Percentiles rank a stretch among this genome's conserved stretches.
Evolutionary conservation across 345 rosid genomes (phyloP).

Genomic region (Eucalyptus victrix): DNA sequence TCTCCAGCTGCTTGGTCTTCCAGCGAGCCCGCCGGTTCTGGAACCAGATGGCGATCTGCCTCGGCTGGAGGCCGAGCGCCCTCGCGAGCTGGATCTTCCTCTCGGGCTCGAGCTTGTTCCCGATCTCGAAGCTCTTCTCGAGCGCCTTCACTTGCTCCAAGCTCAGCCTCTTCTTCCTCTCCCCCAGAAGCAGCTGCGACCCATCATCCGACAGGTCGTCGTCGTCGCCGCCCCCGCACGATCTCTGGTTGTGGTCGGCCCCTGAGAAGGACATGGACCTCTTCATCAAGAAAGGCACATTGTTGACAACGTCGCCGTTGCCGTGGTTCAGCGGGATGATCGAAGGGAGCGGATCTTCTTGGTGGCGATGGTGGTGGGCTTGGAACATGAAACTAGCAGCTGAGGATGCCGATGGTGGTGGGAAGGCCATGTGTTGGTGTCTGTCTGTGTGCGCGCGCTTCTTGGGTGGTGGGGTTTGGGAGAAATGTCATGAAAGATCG

Average conservation of each 20-base stretch:
- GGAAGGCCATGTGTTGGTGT: background rate
- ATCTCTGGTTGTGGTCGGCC: background rate
- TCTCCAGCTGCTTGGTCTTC: conserved; percentile 74
- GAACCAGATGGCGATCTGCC: conserved; percentile 73
- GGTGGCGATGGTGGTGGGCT: background rate
- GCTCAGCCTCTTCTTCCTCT: conserved; percentile 73
- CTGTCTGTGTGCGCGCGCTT: background rate
- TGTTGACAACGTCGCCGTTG: background rate
- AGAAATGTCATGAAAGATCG: background rate
- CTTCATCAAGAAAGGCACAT: background rate
- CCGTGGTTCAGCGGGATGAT: background rate
- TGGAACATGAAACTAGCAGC: background rate
- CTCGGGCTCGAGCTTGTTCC: conserved; percentile 75
- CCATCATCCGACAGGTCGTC: conserved; percentile 18
- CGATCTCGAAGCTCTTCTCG: conserved; percentile 65
- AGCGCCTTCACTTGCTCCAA: conserved; percentile 66
- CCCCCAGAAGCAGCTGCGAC: conserved; percentile 42
- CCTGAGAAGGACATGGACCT: conserved; percentile 1
- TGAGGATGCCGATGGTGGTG: background rate
- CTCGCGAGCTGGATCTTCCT: conserved; percentile 64
- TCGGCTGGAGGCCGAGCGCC: conserved; percentile 56
- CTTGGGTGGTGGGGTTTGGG: background rate
- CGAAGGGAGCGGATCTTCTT: background rate
- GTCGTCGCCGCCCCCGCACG: background rate
- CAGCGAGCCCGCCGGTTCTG: conserved; percentile 73